These are phyloP conservation scores for Zanthoxylum bungeanum DNA, from an alignment of 345 rosid species.

Conservation along the genomic window DNA sequence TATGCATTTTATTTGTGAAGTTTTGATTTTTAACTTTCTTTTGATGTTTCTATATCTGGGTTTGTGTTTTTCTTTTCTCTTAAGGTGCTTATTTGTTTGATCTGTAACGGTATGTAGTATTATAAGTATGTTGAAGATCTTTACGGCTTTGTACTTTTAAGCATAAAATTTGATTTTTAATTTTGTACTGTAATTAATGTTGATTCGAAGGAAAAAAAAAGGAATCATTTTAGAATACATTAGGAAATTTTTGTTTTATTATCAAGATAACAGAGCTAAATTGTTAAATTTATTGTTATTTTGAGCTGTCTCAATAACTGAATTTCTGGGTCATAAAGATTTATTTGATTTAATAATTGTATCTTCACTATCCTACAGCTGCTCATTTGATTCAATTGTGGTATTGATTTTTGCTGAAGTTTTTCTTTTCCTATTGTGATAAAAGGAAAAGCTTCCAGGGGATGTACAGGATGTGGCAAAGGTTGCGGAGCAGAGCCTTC, in stretches of 20 bases:
- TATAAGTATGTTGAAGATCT: background rate
- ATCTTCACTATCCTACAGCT: background rate
- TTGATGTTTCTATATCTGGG: background rate
- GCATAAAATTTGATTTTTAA: background rate
- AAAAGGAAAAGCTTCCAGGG: conserved; percentile 69
- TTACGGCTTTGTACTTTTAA: background rate
- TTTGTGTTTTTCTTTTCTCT: background rate
- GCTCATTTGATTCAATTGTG: background rate
- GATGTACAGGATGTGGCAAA: conserved; percentile 50
- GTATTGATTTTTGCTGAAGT: conserved; percentile 3
- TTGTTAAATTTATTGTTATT: background rate
- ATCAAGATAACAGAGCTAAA: background rate
- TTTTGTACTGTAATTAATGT: background rate
- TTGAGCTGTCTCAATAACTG: background rate
- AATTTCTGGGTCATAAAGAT: background rate
- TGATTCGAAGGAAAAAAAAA: background rate
- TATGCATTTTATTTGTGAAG: background rate
- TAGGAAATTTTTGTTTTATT: background rate
- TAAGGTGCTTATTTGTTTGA: background rate
- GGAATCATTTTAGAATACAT: too few relatives aligned
- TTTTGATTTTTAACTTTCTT: background rate
- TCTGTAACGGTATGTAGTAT: background rate
- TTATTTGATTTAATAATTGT: background rate
- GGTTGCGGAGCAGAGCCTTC: conserved; percentile 48
- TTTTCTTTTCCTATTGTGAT: background rate